These are phyloP conservation scores for Blepharisma japonicum DNA, from an alignment of 73 alveolate species.

Conservation along the genomic window DNA sequence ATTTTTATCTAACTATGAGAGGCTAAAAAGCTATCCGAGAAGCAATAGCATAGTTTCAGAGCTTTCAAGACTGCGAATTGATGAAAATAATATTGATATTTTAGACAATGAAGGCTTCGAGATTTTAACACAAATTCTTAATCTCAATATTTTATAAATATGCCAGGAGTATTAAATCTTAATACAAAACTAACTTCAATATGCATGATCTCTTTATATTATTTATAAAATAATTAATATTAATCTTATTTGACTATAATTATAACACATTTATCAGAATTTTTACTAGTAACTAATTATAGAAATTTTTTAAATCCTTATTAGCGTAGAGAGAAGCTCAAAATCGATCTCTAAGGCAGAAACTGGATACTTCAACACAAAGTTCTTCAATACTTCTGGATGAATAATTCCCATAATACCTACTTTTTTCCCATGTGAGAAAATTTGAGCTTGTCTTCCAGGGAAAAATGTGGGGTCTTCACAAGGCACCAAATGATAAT, in stretches of 20 bases:
- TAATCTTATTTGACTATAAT: too few relatives aligned
- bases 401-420: constrained; percentile 95
- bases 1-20: constrained; percentile 4
- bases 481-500: constrained; percentile 46
- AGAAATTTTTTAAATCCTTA: background rate
- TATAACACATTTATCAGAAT: too few relatives aligned
- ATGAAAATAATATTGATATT: too few relatives aligned
- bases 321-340: constrained; percentile 44
- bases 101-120: too few relatives aligned
- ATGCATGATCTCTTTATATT: too few relatives aligned
- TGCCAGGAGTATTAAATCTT: too few relatives aligned
- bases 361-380: constrained; percentile 87
- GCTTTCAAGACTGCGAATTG: background rate
- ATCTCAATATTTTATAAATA: too few relatives aligned
- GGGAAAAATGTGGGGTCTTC: constrained; percentile 83
- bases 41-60: background rate
- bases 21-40: background rate
- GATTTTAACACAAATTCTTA: too few relatives aligned
- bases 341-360: constrained; percentile 80
- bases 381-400: constrained; percentile 87
- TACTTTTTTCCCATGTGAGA: constrained; percentile 61
- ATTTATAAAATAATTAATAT: too few relatives aligned
- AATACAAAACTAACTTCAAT: too few relatives aligned
- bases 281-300: too few relatives aligned
- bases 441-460: constrained; percentile 83